Base-by-base conservation (phyloP, 306 rosid species). In the Potentilla sterilis region DNA sequence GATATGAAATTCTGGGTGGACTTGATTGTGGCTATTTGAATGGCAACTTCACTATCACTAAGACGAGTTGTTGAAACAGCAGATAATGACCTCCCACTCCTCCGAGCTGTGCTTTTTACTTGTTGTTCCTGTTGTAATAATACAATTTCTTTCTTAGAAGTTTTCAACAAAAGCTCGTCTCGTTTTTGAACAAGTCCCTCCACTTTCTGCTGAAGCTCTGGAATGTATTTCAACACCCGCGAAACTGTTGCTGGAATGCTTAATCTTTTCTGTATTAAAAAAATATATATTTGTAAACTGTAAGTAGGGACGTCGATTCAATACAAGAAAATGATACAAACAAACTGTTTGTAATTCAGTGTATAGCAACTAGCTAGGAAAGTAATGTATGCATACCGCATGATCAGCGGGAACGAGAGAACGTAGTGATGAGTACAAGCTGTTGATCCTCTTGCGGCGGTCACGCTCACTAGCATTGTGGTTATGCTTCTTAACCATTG, bases 401-500 rank as follows among this genome's bases (percentile, higher is more conserved):
- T 86, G 89, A 59, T 91, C 84, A 9, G 62, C 19, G 0, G 97
- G 96, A 78, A 93, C 89, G 41, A 93, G 82, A 0, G 91, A 76
- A n/a, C 93, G 93, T 11, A 93, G 86, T 38, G 97, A 87, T 1
- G 91, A 84, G 70, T 87, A 88, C 77, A 91, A 69, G 70, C 37
- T 8, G 70, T 87, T 93, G 78, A 93, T 85, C 82, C 85, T 93
- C 87, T 87, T 88, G 61, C 96, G 96, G 37, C 96, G 98, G 77
- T 87, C 87, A 2, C 96, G 96, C 76, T 93, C 98, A 34, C 87
- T 88, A n/a, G 93, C 98, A 69, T 91, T 93, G 79, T 93, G 98
- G 69, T 77, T 83, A 22, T 84, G 91, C 83, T 93, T 93, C 89
- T 81, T 89, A 1, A 61, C 82, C 81, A 66, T 51, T 3, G 74